Evolutionary conservation across 2,329 filamentous ascomycete species (phyloP).

Genomic region (Phialophora tarda): DNA sequence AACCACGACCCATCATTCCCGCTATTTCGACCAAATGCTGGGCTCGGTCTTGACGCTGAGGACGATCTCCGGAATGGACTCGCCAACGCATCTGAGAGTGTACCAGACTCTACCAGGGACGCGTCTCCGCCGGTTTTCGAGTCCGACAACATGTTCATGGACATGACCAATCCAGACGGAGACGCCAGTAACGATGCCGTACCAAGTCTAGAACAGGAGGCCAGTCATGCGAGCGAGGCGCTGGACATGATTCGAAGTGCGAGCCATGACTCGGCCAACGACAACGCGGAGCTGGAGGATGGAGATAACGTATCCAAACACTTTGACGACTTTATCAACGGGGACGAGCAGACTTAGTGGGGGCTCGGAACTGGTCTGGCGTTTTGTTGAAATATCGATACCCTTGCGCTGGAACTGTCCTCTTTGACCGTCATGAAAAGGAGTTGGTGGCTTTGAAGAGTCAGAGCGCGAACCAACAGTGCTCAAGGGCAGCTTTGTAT

Average conservation of each 20-base stretch:
- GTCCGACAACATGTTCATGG: constrained; percentile 53
- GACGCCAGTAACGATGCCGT: constrained; percentile 34
- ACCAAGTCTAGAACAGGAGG: constrained; percentile 44
- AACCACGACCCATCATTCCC: constrained; percentile 45
- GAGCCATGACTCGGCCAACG: constrained; percentile 39
- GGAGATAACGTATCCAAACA: constrained; percentile 36
- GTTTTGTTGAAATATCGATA: constrained; percentile 22
- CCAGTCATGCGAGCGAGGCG: constrained; percentile 55
- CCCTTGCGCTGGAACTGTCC: background rate
- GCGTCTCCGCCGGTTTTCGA: constrained; percentile 40
- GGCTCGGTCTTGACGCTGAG: constrained; percentile 39
- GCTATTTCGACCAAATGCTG: constrained; percentile 35
- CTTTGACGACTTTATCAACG: constrained; percentile 41
- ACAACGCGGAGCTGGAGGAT: constrained; percentile 39
- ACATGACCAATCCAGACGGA: constrained; percentile 53
- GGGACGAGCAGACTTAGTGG: constrained; percentile 27
- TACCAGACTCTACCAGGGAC: constrained; percentile 45
- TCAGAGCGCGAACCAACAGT: background rate
- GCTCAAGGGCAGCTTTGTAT: background rate
- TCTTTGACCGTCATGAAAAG: constrained; percentile 1
- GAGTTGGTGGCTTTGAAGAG: background rate
- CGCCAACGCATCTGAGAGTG: constrained; percentile 44
- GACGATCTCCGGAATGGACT: constrained; percentile 40
- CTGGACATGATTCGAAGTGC: constrained; percentile 45
- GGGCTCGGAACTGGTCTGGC: constrained; percentile 1